Conservation (phyloP, 345 rosid genomes). For the Reutealis trisperma region DNA sequence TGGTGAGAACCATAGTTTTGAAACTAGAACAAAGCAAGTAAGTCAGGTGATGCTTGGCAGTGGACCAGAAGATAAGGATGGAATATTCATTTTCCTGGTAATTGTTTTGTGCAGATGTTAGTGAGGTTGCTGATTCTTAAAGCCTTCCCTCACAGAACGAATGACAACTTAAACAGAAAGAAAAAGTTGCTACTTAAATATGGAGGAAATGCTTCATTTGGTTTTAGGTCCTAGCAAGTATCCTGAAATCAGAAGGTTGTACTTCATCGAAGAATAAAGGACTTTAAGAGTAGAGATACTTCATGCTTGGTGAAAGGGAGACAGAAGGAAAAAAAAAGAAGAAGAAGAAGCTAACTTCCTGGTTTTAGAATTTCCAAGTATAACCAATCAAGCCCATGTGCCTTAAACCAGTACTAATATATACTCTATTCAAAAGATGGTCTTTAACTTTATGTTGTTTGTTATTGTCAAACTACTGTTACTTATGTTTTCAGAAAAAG, state of each 20-base stretch:
- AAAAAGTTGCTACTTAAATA: background rate
- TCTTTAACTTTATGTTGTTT: background rate
- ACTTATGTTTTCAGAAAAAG: background rate
- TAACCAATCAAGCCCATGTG: background rate
- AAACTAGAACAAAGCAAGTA: no score
- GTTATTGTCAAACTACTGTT: background rate
- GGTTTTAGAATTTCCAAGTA: background rate
- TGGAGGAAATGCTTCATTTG: background rate
- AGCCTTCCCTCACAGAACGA: no score
- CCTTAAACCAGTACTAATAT: background rate
- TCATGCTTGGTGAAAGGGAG: background rate
- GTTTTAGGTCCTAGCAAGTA: background rate
- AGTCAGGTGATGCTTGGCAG: no score
- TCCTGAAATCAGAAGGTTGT: background rate
- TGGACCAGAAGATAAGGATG: no score
- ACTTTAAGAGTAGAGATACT: background rate
- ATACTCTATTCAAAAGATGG: background rate
- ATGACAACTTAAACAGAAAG: no score
- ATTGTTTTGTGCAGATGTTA: no score
- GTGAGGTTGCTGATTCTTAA: no score
- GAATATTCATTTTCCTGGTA: no score
- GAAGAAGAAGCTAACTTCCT: background rate
- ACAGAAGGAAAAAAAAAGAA: background rate
- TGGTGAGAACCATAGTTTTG: no score
- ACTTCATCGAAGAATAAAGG: background rate